These are phyloP conservation scores for Paradendryphiella salina DNA, from an alignment of 2,329 filamentous ascomycete genomes.

Conservation along the genomic window DNA sequence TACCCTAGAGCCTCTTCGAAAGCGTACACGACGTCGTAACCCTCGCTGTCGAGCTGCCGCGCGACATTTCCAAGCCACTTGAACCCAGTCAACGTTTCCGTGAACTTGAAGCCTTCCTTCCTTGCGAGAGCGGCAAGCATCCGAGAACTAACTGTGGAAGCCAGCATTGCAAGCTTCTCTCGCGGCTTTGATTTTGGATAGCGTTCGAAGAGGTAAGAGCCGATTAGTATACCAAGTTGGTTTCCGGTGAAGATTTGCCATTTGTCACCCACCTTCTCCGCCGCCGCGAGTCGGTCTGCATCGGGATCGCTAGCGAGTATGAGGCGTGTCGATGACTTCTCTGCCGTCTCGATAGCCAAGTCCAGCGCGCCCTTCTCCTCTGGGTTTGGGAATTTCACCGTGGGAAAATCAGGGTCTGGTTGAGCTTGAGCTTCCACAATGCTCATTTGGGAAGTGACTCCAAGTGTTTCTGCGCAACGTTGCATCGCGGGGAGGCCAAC, in stretches of 20 bases:
- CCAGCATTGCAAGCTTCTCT: slow-evolving; percentile 59
- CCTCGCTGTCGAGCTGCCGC: slow-evolving; percentile 52
- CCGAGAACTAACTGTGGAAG: slow-evolving; percentile 66
- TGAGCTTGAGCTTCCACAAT: slow-evolving; percentile 56
- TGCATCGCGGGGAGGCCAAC: slow-evolving; percentile 57
- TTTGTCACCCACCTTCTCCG: slow-evolving; percentile 59
- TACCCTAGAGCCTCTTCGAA: slow-evolving; percentile 70
- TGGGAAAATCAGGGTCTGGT: slow-evolving; percentile 67
- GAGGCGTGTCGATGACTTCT: slow-evolving; percentile 53
- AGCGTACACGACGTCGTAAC: slow-evolving; percentile 59
- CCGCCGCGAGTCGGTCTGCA: slow-evolving; percentile 65
- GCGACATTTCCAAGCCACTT: slow-evolving; percentile 69
- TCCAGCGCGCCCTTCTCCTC: slow-evolving; percentile 66
- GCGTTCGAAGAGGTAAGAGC: slow-evolving; percentile 59
- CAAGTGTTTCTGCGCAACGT: slow-evolving; percentile 46
- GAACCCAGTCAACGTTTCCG: slow-evolving; percentile 67
- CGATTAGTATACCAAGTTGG: slow-evolving; percentile 64
- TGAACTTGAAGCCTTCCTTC: slow-evolving; percentile 59
- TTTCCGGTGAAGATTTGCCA: slow-evolving; percentile 69
- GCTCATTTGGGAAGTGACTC: slow-evolving; percentile 51
- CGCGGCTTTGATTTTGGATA: slow-evolving; percentile 42
- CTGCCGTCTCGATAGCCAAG: slow-evolving; percentile 60
- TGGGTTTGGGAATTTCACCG: slow-evolving; percentile 66
- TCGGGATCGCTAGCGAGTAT: slow-evolving; percentile 68
- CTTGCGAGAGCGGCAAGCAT: slow-evolving; percentile 63